Evolutionary conservation across 768 basidiomycete genomes (phyloP).

Genomic region (Mycena haematopus): DNA sequence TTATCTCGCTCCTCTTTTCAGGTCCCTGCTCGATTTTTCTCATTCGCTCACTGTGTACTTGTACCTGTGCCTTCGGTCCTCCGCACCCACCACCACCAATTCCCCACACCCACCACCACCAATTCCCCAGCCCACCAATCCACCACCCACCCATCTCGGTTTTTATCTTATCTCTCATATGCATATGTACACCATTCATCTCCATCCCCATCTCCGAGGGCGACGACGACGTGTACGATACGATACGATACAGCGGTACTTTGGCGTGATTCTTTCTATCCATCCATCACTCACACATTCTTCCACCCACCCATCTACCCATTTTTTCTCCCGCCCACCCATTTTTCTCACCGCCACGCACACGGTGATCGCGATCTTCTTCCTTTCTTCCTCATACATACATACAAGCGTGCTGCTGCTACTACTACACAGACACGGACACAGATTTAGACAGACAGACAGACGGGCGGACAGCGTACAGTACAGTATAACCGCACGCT

Average conservation of each 20-base stretch:
- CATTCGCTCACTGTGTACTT: neutral
- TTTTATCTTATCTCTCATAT: neutral
- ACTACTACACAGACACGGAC: neutral
- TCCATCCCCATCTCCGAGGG: neutral
- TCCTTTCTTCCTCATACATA: neutral
- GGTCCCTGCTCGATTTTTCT: neutral
- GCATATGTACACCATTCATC: neutral
- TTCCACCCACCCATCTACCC: neutral
- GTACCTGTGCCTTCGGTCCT: no score
- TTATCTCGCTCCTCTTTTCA: no score
- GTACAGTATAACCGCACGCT: no score
- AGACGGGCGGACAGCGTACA: no score
- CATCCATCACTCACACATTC: neutral
- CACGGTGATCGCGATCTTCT: no score
- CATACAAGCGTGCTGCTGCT: no score
- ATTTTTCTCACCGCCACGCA: no score
- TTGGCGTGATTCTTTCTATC: neutral
- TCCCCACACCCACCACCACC: no score
- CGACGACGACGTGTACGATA: neutral
- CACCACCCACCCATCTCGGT: neutral
- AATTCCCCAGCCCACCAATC: no score
- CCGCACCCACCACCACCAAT: no score
- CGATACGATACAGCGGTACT: neutral
- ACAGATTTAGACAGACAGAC: neutral
- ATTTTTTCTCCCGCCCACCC: no score